Conservation (phyloP, 83 land plant genomes). For the Picea abies region DNA sequence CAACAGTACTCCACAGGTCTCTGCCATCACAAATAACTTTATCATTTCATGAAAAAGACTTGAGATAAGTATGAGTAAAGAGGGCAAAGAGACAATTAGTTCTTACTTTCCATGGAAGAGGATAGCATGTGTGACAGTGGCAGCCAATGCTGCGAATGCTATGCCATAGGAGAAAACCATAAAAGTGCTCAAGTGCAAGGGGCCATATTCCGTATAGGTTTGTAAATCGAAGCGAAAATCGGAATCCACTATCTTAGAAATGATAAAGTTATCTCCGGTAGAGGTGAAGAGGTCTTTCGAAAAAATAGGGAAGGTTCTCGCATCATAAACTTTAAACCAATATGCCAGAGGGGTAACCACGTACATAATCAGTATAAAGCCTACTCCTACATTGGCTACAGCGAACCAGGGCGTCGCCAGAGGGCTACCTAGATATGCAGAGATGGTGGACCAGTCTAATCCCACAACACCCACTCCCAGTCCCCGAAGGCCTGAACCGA, state of each 20-base stretch:
- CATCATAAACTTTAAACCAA: slow-evolving; percentile 71
- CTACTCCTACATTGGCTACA: slow-evolving; percentile 72
- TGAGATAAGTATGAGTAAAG: neutral
- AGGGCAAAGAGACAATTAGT: neutral
- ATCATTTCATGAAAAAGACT: too few species aligned
- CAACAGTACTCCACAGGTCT: slow-evolving; percentile 37
- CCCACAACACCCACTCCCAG: slow-evolving; percentile 76
- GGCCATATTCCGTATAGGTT: slow-evolving; percentile 63
- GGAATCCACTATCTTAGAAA: slow-evolving; percentile 52
- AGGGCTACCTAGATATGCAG: slow-evolving; percentile 85
- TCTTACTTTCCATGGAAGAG: slow-evolving; percentile 44
- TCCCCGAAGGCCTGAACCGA: slow-evolving; percentile 90
- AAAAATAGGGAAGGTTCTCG: slow-evolving; percentile 81
- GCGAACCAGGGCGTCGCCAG: slow-evolving; percentile 94
- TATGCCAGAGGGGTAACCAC: slow-evolving; percentile 71
- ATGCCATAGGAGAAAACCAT: slow-evolving; percentile 65
- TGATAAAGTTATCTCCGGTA: slow-evolving; percentile 57
- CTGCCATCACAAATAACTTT: too few species aligned
- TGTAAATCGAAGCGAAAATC: slow-evolving; percentile 55
- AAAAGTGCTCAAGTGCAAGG: slow-evolving; percentile 71
- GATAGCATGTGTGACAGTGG: slow-evolving; percentile 62
- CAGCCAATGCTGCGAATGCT: slow-evolving; percentile 70
- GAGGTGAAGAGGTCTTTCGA: slow-evolving; percentile 56
- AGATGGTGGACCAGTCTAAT: slow-evolving; percentile 81
- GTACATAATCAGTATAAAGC: slow-evolving; percentile 61